Evolutionary conservation across 495 filamentous ascomycete species (phyloP).

Genomic region (Aspergillus heteromorphus): DNA sequence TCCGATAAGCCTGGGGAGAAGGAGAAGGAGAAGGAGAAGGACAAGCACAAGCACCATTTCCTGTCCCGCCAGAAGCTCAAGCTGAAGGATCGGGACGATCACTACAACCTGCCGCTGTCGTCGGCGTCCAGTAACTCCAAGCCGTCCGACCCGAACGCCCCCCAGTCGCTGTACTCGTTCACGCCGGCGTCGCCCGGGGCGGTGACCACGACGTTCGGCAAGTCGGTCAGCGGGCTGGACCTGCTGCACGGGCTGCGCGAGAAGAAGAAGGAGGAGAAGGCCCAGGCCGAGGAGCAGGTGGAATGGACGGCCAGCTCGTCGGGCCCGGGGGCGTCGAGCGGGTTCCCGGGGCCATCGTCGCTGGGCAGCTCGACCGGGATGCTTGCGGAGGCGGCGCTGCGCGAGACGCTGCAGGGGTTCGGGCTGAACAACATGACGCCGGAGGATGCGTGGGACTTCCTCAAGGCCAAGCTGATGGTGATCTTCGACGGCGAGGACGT

Average conservation of each 20-base stretch:
- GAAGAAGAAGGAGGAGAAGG: slow-evolving; percentile 84
- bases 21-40: slow-evolving; percentile 30
- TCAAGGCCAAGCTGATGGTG: slow-evolving; percentile 84
- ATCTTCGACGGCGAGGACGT: slow-evolving; percentile 93
- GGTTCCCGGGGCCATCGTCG: slow-evolving; percentile 36
- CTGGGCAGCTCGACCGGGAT: slow-evolving; percentile 27
- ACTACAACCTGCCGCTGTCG: slow-evolving; percentile 67
- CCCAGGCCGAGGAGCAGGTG: slow-evolving; percentile 34
- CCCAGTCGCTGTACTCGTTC: slow-evolving; percentile 79
- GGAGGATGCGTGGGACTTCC: slow-evolving; percentile 91
- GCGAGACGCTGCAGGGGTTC: slow-evolving; percentile 51
- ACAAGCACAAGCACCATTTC: slow-evolving; percentile 78
- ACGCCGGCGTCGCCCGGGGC: slow-evolving; percentile 66
- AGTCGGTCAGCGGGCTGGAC: slow-evolving; percentile 78
- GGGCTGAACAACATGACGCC: slow-evolving; percentile 76
- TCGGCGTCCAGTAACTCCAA: slow-evolving; percentile 87
- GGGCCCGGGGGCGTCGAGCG: slow-evolving; percentile 18
- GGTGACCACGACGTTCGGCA: slow-evolving; percentile 63
- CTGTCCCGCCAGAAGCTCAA: slow-evolving; percentile 89
- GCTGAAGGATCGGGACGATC: slow-evolving; percentile 73
- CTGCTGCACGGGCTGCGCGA: slow-evolving; percentile 82
- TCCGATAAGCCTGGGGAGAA: slow-evolving; percentile 28
- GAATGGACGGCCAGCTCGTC: slow-evolving; percentile 39
- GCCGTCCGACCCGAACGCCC: slow-evolving; percentile 77
- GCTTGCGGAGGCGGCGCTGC: slow-evolving; percentile 35